Evolutionary conservation across 371 early-diverging fungal species (phyloP), one percentile per base, ranked within the genome.

Genomic region (Rhizopus sp.): DNA sequence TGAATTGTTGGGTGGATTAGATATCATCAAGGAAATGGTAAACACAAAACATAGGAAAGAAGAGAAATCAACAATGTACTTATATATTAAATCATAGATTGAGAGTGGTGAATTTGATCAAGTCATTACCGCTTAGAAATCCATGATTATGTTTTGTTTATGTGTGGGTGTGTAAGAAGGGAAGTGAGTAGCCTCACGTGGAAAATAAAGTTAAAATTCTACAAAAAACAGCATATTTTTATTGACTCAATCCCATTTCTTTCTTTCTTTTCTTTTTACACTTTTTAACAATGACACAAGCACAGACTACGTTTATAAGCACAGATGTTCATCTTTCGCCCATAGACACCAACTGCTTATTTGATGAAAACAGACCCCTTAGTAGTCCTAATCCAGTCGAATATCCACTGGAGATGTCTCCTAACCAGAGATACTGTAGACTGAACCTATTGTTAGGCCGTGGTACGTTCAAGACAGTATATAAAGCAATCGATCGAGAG

Each of bases 1-100:
- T 16, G 93, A 96, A 72, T 84, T 99, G 49, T 63, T 93, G 41
- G 99, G 99, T 23, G 99, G 99, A 12, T 77, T 94, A 63, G 99
- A 99, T 68, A 94, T 96, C 66, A 77, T 97, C 23, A 80, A 87
- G 46, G 93, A 95, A 71, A 87, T 96, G 93, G 82, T 90, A 49
- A 80, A 70, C 35, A 7, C 2, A 12, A 35, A 42, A 42, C 7
- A 42, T 15, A 42, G 13, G 37, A 34, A n/a, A 13, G 32, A 12
- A 38, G 29, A 29, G 32, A 35, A 29, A 32, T 8, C 0, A 44
- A 3, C 37, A 37, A 7, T 31, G 38, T 5, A 46, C 23, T 49
- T n/a, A 29, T 13, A 37, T 1, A 16, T 12, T 31, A 32, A 13
- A 46, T n/a, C 5, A 8, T 57, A 73, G 74, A 68, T 74, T 40